Evolutionary conservation across 371 early-diverging fungal genomes (phyloP).

Genomic region (Lichtheimia hyalospora): DNA sequence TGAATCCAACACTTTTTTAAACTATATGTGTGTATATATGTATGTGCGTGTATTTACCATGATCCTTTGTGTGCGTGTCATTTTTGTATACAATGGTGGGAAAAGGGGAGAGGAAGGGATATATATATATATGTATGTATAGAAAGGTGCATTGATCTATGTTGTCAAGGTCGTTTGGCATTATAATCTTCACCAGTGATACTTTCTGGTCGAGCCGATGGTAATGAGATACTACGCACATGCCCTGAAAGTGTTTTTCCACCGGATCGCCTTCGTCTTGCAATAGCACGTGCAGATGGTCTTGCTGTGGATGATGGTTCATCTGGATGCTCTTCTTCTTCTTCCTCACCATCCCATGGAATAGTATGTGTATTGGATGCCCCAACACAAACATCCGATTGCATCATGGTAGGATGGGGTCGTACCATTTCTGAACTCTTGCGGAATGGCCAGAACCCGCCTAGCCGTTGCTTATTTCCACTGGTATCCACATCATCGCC

Average conservation of each 20-base stretch:
- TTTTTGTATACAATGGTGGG: too few relatives aligned
- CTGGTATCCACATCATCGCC: constrained; percentile 9
- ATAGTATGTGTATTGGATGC: neutral
- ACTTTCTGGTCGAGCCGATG: constrained; percentile 10
- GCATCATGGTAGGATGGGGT: constrained; percentile 13
- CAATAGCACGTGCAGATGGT: constrained; percentile 3
- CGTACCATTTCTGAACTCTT: constrained; percentile 23
- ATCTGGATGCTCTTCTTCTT: neutral
- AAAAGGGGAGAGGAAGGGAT: neutral
- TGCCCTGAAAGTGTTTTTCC: constrained; percentile 16
- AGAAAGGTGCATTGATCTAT: neutral
- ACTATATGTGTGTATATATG: too few relatives aligned
- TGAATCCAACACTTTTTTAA: too few relatives aligned
- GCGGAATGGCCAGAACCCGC: constrained; percentile 24
- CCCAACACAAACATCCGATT: constrained; percentile 12
- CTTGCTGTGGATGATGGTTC: neutral
- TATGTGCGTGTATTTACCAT: too few relatives aligned
- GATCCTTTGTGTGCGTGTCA: too few relatives aligned
- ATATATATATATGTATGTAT: neutral
- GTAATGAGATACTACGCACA: constrained; percentile 22
- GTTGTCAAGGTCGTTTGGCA: constrained; percentile 1
- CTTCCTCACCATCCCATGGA: constrained; percentile 15
- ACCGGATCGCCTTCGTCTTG: constrained; percentile 6
- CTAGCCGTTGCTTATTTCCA: constrained; percentile 10
- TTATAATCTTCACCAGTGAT: constrained; percentile 1